Evolutionary conservation across 129 eudicot genomes (phyloP).

Genomic region (Tanacetum coccineum): DNA sequence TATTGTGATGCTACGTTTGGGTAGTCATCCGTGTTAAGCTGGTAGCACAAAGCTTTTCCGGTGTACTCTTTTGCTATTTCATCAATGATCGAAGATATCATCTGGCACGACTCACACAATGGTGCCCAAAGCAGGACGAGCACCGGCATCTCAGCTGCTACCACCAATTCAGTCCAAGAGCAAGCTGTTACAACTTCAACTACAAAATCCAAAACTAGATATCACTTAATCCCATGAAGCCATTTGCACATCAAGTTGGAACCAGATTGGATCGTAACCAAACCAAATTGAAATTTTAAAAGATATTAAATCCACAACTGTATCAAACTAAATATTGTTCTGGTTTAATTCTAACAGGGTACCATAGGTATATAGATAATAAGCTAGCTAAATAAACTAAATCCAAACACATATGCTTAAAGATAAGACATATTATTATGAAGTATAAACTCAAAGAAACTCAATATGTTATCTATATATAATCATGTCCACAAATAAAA

Average conservation of each 20-base stretch:
- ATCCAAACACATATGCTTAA: no score
- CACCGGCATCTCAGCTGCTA: slow-evolving; percentile 39
- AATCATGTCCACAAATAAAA: no score
- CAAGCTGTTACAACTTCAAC: slow-evolving; percentile 52
- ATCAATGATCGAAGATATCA: slow-evolving; percentile 46
- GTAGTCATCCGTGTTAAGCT: slow-evolving; percentile 51
- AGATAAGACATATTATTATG: no score
- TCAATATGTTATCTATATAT: no score
- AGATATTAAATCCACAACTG: no score
- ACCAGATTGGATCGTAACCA: no score
- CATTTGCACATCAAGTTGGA: neutral
- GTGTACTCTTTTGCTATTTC: slow-evolving; percentile 51
- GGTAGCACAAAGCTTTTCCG: slow-evolving; percentile 40
- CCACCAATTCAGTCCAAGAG: slow-evolving; percentile 42
- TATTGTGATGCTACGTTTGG: slow-evolving; percentile 47
- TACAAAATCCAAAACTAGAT: slow-evolving; percentile 17
- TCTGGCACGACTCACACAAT: slow-evolving; percentile 44
- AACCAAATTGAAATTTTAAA: no score
- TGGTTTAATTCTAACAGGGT: no score
- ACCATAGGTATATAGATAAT: no score
- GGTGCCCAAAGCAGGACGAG: slow-evolving; percentile 66
- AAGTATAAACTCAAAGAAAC: no score
- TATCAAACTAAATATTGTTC: no score
- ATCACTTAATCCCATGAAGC: neutral
- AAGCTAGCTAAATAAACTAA: no score